Evolutionary conservation across 2,329 filamentous ascomycete species (phyloP), one percentile per base, ranked within the genome.

Genomic region (Didymella keratinophila): DNA sequence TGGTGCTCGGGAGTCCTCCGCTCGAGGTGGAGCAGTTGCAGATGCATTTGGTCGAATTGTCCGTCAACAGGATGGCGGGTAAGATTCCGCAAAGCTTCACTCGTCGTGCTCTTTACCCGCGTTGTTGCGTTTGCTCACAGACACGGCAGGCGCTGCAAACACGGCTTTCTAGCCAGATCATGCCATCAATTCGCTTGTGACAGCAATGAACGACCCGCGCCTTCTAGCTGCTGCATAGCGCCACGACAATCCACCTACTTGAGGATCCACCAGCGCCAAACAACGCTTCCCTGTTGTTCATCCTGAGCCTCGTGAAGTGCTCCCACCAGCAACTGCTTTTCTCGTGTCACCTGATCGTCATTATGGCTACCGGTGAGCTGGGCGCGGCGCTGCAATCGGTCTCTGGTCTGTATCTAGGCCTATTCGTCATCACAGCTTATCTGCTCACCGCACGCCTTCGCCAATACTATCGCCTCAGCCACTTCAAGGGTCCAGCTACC

Each of bases 401-500:
- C 48, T 57, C 58, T 14, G 56, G 37, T 23, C 49, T 70, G 49
- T 66, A 63, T 32, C 41, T 63, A 18, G 30, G 62, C 55, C n/a
- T 65, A n/a, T 32, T 58, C 16, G 41, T 61, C 43, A 32, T 53
- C 23, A 44, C 58, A 27, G 55, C 58, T n/a, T 71, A 69, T 36
- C 34, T 68, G 39, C 58, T 58, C 11, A 36, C 60, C 43, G 60
- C 58, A 28, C 65, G 71, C n/a, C 45, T 67, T 12, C 62, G 58
- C 14, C 61, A 74, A 52, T 73, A 71, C 52, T 60, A 57, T 56
- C 71, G 71, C n/a, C 56, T 76, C 59, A 66, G 66, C 46, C 68
- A 68, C 14, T 73, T 76, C 60, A 67, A 66, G 25, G 73, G 73
- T n/a, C 73, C 73, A 14, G 28, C 55, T 10, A 68, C 66, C 6